Percentiles rank a stretch among this genome's conserved stretches.
These are phyloP conservation scores for Spinacia oleracea DNA, from an alignment of 179 eudicot genomes.

Conservation along the genomic window DNA sequence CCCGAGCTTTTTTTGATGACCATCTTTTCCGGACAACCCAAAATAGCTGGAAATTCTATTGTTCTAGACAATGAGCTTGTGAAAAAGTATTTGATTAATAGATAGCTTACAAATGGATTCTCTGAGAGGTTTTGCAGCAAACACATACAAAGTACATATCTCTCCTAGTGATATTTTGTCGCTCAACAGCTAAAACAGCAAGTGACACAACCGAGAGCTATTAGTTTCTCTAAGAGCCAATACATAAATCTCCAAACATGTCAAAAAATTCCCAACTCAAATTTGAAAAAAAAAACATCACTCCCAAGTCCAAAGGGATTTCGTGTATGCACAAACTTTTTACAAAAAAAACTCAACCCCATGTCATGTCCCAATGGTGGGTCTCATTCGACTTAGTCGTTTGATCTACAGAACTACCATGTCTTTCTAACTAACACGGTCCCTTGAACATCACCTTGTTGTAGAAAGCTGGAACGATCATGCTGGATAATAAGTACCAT, in stretches of 20 bases:
- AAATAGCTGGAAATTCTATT: not conserved
- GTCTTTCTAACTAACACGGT: constrained; percentile 4
- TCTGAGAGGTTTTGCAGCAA: not conserved
- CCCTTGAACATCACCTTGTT: constrained; percentile 7
- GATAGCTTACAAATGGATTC: constrained; percentile 10
- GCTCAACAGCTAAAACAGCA: constrained; percentile 11
- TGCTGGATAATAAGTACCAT: constrained; percentile 3
- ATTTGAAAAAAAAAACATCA: constrained; percentile 17
- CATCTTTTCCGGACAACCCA: not conserved
- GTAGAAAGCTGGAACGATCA: not conserved
- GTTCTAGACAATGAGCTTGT: too few relatives aligned
- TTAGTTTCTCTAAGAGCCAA: not conserved
- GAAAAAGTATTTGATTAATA: not conserved
- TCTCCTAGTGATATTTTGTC: not conserved
- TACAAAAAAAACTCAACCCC: constrained; percentile 30
- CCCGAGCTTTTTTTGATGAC: not conserved
- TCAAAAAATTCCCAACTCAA: constrained; percentile 23
- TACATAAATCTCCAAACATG: constrained; percentile 17
- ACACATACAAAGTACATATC: not conserved
- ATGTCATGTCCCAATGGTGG: constrained; percentile 11
- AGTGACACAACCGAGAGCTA: constrained; percentile 3
- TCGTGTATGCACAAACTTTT: constrained; percentile 36
- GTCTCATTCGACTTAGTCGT: not conserved
- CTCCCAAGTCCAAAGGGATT: constrained; percentile 14
- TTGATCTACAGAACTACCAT: not conserved